phyloP scores from a whole-genome alignment of 345 rosid genomes.

The Linum lewisii region DNA sequence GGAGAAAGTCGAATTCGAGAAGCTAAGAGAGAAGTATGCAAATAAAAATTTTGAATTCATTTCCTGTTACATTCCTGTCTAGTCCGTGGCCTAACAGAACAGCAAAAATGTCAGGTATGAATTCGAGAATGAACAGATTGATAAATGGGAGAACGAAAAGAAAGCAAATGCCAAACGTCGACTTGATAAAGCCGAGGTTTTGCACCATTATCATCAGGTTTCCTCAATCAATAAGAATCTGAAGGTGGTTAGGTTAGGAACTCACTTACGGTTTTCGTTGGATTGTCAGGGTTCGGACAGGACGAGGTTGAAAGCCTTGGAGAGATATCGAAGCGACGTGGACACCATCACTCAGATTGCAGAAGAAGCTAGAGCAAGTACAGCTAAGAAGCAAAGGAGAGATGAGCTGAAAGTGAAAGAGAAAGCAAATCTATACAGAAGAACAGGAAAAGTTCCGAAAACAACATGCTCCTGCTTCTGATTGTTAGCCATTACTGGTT shows the following conservation, averaged over 20 bases:
- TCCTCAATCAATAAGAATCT: not conserved
- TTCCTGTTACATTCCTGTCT: not conserved
- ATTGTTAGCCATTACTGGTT: slow-evolving; percentile 9
- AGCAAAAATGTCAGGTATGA: slow-evolving; percentile 40
- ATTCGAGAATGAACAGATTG: slow-evolving; percentile 32
- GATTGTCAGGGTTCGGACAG: slow-evolving; percentile 30
- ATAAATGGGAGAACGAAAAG: slow-evolving; percentile 50
- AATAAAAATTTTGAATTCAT: not conserved
- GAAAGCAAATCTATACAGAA: slow-evolving; percentile 55
- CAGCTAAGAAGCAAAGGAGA: slow-evolving; percentile 35
- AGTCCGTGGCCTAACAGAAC: slow-evolving; percentile 3
- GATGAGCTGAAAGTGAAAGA: slow-evolving; percentile 49
- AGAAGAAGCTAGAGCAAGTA: slow-evolving; percentile 47
- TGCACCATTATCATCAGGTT: not conserved
- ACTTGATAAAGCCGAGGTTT: slow-evolving; percentile 53
- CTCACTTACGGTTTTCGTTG: slow-evolving; percentile 13
- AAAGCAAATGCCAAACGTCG: slow-evolving; percentile 40
- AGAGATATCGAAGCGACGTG: slow-evolving; percentile 29
- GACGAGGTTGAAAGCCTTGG: slow-evolving; percentile 33
- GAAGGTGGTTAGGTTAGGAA: slow-evolving; percentile 8
- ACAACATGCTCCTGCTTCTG: slow-evolving; percentile 46
- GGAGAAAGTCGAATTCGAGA: slow-evolving; percentile 45
- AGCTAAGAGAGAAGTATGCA: slow-evolving; percentile 38
- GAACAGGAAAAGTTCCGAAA: slow-evolving; percentile 38
- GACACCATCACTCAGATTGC: slow-evolving; percentile 34